Conservation (phyloP, 345 rosid species). For the Euphorbia lathyris region DNA sequence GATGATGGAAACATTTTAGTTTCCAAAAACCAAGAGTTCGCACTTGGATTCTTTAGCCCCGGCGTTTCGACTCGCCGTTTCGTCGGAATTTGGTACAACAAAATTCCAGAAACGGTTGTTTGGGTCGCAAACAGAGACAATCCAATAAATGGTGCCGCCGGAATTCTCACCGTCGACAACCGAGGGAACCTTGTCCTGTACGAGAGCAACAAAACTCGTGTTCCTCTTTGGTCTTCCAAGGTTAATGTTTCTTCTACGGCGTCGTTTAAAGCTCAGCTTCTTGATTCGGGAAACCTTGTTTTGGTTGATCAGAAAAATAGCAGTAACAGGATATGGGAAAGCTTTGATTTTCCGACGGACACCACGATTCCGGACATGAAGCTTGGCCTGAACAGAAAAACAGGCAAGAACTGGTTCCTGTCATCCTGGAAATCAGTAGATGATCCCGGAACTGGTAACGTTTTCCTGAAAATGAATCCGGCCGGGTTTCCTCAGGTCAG, state of each 20-base stretch:
- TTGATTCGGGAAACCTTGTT: slow-evolving; percentile 32
- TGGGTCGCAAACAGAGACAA: slow-evolving; percentile 18
- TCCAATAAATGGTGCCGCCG: slow-evolving; percentile 12
- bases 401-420: slow-evolving; percentile 13
- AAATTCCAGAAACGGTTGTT: slow-evolving; percentile 3
- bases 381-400: slow-evolving; percentile 21
- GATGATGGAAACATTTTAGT: neutral
- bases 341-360: slow-evolving; percentile 37
- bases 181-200: slow-evolving; percentile 14
- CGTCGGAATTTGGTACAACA: slow-evolving; percentile 19
- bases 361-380: slow-evolving; percentile 28
- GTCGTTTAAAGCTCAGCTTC: slow-evolving; percentile 19
- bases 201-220: neutral
- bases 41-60: slow-evolving; percentile 17
- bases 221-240: slow-evolving; percentile 10
- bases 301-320: neutral
- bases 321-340: slow-evolving; percentile 27
- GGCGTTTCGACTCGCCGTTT: slow-evolving; percentile 7
- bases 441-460: slow-evolving; percentile 23
- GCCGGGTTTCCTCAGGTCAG: slow-evolving; percentile 52
- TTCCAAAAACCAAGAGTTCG: neutral
- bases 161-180: neutral
- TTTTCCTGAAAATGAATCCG: slow-evolving; percentile 14
- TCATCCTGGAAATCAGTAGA: slow-evolving; percentile 33
- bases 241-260: neutral